Conservation (phyloP, 1,284 basidiomycete genomes). For the Ustilago bromivora region DNA sequence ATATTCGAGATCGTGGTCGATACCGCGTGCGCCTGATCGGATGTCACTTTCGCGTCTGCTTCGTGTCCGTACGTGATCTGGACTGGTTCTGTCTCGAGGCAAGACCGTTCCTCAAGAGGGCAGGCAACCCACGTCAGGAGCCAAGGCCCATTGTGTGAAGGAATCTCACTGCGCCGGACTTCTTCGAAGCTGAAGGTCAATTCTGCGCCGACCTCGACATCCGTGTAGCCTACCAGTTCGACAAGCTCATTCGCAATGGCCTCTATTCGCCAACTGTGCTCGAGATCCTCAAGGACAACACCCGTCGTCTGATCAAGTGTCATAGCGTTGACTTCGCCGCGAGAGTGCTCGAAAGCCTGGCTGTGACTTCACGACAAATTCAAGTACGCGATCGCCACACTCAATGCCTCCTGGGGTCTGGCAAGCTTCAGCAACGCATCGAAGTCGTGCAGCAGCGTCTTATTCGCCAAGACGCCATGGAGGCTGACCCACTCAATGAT, state of each 20-base stretch:
- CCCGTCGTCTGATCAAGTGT: slow-evolving; percentile 16
- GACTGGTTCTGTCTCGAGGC: slow-evolving; percentile 39
- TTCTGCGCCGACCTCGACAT: slow-evolving; percentile 29
- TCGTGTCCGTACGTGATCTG: slow-evolving; percentile 21
- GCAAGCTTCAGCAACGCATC: slow-evolving; percentile 24
- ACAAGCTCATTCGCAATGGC: slow-evolving; percentile 34
- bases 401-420: slow-evolving; percentile 21
- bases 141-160: slow-evolving; percentile 16
- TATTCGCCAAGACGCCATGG: slow-evolving; percentile 8
- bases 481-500: slow-evolving; percentile 8
- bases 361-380: slow-evolving; percentile 13
- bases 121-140: slow-evolving; percentile 19
- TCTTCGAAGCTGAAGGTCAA: slow-evolving; percentile 16
- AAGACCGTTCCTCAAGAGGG: slow-evolving; percentile 24
- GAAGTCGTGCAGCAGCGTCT: slow-evolving; percentile 19
- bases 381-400: slow-evolving; percentile 29
- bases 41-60: slow-evolving; percentile 30
- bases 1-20: slow-evolving; percentile 12
- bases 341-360: slow-evolving; percentile 25
- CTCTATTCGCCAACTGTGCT: slow-evolving; percentile 31
- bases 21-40: slow-evolving; percentile 26
- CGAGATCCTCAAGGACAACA: slow-evolving; percentile 22
- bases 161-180: slow-evolving; percentile 22
- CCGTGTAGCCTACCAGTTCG: slow-evolving; percentile 32
- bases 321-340: slow-evolving; percentile 21